A percentile compares a stretch with the other conserved stretches of the same genome.
Conservation (phyloP, 805 yeast species). For the Candida dajiaensis region DNA sequence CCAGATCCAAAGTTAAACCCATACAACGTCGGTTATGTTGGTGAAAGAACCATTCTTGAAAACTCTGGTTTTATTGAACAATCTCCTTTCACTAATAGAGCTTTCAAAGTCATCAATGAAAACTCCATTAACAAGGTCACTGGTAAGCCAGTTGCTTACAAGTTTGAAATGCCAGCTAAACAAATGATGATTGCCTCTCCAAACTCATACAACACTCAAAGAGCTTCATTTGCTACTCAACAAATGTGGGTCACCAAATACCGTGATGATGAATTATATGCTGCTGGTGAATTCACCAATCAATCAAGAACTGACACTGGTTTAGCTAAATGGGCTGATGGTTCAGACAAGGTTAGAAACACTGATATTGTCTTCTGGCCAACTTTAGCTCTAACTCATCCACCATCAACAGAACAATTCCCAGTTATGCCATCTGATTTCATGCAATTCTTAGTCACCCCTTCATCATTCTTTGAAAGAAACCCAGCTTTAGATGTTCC, state of each 20-base stretch:
- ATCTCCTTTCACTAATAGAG: slow-evolving; percentile 69
- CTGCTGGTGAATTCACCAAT: slow-evolving; percentile 85
- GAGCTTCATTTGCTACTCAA: slow-evolving; percentile 72
- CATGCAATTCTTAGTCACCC: slow-evolving; percentile 59
- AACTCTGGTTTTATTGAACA: slow-evolving; percentile 69
- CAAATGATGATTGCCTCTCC: slow-evolving; percentile 68
- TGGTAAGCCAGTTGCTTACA: slow-evolving; percentile 70
- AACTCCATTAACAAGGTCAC: slow-evolving; percentile 62
- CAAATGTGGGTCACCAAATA: slow-evolving; percentile 82
- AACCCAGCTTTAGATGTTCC: slow-evolving; percentile 80
- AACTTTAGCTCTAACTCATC: slow-evolving; percentile 74
- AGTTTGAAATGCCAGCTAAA: slow-evolving; percentile 65
- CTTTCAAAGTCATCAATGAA: slow-evolving; percentile 72
- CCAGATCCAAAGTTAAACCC: slow-evolving; percentile 50
- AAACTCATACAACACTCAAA: slow-evolving; percentile 57
- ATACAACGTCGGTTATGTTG: slow-evolving; percentile 62
- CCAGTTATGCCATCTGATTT: slow-evolving; percentile 88
- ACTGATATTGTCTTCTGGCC: slow-evolving; percentile 78
- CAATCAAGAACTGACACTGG: slow-evolving; percentile 72
- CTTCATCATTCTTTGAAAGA: slow-evolving; percentile 68
- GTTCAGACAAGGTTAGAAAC: slow-evolving; percentile 62
- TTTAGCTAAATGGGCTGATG: slow-evolving; percentile 64
- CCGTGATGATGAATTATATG: slow-evolving; percentile 63
- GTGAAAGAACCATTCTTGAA: slow-evolving; percentile 59
- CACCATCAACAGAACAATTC: slow-evolving; percentile 81